Evolutionary conservation across 208 protist species (phyloP).

Genomic region (Acanthamoeba lenticulata): DNA sequence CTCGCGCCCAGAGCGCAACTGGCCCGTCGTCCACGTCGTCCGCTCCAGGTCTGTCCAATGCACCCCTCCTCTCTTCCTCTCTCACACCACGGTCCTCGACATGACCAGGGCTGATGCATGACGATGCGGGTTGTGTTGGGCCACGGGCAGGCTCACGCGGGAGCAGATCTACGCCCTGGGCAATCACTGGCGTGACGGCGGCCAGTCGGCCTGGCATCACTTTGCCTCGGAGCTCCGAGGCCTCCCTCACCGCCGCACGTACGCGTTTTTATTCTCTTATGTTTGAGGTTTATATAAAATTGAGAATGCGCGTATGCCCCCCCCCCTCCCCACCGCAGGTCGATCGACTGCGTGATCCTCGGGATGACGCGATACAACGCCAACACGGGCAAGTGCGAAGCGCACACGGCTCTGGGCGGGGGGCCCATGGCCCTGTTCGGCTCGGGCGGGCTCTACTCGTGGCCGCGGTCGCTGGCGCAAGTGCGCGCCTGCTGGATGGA

Average conservation of each 20-base stretch:
- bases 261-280: too few relatives aligned
- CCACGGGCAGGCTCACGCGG: not conserved
- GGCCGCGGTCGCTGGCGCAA: not conserved
- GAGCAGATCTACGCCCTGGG: not conserved
- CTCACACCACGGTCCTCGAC: too few relatives aligned
- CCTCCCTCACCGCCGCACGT: not conserved
- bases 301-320: too few relatives aligned
- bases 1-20: not conserved
- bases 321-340: not conserved
- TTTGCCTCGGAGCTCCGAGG: not conserved
- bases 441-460: not conserved
- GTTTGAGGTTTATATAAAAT: too few relatives aligned
- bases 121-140: not conserved
- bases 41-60: not conserved
- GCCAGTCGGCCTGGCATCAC: not conserved
- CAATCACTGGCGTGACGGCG: not conserved
- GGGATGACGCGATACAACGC: constrained; percentile 14
- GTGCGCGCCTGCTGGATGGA: not conserved
- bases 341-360: constrained; percentile 35
- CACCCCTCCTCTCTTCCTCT: too few relatives aligned
- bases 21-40: not conserved
- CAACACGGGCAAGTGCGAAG: not conserved
- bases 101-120: too few relatives aligned
- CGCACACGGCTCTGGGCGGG: not conserved
- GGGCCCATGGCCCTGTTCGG: not conserved